Evolutionary conservation across 805 yeast species (phyloP).

Genomic region (Starmerella kuoi): DNA sequence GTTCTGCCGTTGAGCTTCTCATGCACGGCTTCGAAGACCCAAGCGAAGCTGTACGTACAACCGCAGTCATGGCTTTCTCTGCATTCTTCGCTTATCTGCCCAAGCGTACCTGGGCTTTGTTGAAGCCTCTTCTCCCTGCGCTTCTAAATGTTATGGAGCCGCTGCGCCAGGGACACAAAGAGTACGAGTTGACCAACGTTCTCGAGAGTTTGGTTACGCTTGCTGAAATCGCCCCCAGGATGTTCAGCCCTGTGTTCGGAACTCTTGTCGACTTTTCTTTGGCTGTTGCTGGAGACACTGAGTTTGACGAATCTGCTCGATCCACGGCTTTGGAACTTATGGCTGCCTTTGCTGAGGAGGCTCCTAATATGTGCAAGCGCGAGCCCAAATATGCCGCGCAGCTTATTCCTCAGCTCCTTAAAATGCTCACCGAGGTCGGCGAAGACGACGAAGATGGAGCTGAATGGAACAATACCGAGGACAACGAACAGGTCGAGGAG

Average conservation of each 20-base stretch:
- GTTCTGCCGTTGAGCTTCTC: conserved; percentile 51
- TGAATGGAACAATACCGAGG: conserved; percentile 78
- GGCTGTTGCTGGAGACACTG: conserved; percentile 69
- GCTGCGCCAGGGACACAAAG: conserved; percentile 66
- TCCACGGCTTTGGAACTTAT: conserved; percentile 78
- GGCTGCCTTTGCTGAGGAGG: conserved; percentile 81
- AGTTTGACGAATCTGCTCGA: conserved; percentile 67
- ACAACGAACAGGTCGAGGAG: conserved; percentile 63
- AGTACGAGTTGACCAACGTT: conserved; percentile 71
- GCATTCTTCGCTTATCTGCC: conserved; percentile 77
- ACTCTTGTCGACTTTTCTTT: conserved; percentile 78
- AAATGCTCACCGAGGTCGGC: conserved; percentile 88
- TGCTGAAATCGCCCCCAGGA: conserved; percentile 85
- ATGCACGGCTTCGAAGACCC: conserved; percentile 69
- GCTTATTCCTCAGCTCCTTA: conserved; percentile 59
- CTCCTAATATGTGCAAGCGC: conserved; percentile 88
- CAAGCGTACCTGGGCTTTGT: conserved; percentile 60
- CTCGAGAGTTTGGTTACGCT: conserved; percentile 80
- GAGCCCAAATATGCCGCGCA: conserved; percentile 59
- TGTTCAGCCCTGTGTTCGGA: conserved; percentile 83
- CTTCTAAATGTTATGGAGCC: conserved; percentile 79
- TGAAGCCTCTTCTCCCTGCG: conserved; percentile 71
- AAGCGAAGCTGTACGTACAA: conserved; percentile 73
- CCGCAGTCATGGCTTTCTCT: conserved; percentile 86
- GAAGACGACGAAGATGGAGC: conserved; percentile 74